Evolutionary conservation across 257 asterid genomes (phyloP).

Genomic region (Solanum sejunctum): DNA sequence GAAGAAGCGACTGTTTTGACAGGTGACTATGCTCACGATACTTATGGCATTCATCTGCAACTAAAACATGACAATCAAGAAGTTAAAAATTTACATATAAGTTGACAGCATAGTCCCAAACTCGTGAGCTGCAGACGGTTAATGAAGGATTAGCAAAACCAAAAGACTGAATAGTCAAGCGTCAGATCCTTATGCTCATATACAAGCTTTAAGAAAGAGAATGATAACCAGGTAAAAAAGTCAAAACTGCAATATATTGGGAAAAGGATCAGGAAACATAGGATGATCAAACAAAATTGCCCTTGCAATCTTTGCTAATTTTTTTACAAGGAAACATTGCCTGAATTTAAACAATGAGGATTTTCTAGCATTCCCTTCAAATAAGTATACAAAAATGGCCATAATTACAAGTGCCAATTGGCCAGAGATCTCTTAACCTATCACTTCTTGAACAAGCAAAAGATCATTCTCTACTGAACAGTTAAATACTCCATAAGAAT

Average conservation of each 20-base stretch:
- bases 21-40: background rate
- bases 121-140: background rate
- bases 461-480: constrained; percentile 17
- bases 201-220: background rate
- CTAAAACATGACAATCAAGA: background rate
- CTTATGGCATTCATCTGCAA: background rate
- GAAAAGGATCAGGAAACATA: background rate
- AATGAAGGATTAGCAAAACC: background rate
- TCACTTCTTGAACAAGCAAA: background rate
- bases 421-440: constrained; percentile 22
- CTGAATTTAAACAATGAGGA: constrained; percentile 7
- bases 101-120: background rate
- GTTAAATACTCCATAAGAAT: constrained; percentile 37
- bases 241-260: background rate
- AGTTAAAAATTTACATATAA: background rate
- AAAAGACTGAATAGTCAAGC: background rate
- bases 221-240: background rate
- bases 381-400: constrained; percentile 18
- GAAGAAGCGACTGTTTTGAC: background rate
- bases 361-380: constrained; percentile 12
- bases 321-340: constrained; percentile 5
- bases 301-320: background rate
- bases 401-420: constrained; percentile 55
- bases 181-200: background rate
- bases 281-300: background rate